Evolutionary conservation across 306 rosid genomes (phyloP).

Genomic region (Abrus pulchellus): DNA sequence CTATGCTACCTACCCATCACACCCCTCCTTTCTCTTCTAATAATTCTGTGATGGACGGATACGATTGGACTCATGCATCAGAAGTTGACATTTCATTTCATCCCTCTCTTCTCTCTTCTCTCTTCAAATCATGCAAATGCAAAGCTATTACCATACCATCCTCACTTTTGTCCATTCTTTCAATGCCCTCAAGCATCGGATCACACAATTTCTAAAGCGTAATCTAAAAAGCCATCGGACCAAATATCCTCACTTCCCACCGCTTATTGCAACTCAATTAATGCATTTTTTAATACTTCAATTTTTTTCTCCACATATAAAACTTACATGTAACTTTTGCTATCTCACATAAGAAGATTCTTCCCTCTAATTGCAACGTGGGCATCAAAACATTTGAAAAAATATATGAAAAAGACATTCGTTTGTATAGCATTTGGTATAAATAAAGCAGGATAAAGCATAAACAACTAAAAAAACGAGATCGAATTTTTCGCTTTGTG

Average conservation of each 20-base stretch:
- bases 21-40: constrained; percentile 45
- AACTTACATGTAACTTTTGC: too few species aligned
- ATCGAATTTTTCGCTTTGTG: background rate
- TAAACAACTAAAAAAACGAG: background rate
- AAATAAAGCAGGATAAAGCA: background rate
- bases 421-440: background rate
- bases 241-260: background rate
- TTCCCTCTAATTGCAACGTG: too few species aligned
- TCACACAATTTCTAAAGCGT: constrained; percentile 49
- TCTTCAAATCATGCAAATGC: too few species aligned
- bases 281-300: too few species aligned
- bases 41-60: constrained; percentile 36
- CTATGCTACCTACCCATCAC: constrained; percentile 43
- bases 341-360: too few species aligned
- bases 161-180: constrained; percentile 34
- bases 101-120: too few species aligned
- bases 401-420: background rate
- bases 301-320: too few species aligned
- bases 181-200: constrained; percentile 48
- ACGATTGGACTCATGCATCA: constrained; percentile 37
- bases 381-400: too few species aligned
- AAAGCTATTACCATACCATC: too few species aligned
- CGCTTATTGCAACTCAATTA: too few species aligned
- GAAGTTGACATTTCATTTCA: constrained; percentile 43
- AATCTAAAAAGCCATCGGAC: constrained; percentile 33